phyloP scores from a whole-genome alignment of 176 grass and related monocot species.

The Miscanthus lutarioriparius region DNA sequence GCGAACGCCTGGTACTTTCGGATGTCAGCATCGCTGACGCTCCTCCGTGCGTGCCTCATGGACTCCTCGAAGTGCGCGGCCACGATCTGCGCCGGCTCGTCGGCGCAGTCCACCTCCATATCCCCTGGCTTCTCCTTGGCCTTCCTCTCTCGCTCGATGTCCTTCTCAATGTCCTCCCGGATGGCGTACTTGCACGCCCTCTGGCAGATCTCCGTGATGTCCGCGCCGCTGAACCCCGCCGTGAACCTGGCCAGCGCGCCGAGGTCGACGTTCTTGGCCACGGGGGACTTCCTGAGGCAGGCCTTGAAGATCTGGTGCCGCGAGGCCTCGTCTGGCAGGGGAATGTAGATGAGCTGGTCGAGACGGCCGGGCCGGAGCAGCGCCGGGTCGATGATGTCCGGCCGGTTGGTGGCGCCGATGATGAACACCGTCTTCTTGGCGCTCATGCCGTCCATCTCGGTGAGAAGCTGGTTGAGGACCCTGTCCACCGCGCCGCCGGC shows the following conservation, averaged over 20 bases:
- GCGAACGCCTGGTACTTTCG: constrained; percentile 72
- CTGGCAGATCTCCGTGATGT: constrained; percentile 67
- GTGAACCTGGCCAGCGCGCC: constrained; percentile 51
- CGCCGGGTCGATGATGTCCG: constrained; percentile 62
- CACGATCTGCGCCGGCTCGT: constrained; percentile 51
- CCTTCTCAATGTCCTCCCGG: constrained; percentile 65
- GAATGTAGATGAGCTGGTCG: constrained; percentile 71
- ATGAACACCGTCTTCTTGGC: constrained; percentile 77
- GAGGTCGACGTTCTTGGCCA: constrained; percentile 50
- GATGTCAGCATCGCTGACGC: constrained; percentile 59
- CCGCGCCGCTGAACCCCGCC: constrained; percentile 57
- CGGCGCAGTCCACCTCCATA: constrained; percentile 41
- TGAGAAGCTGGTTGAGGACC: constrained; percentile 67
- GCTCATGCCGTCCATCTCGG: constrained; percentile 73
- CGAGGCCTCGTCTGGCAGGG: constrained; percentile 58
- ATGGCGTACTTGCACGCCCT: constrained; percentile 67
- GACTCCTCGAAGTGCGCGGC: constrained; percentile 63
- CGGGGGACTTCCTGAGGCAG: constrained; percentile 50
- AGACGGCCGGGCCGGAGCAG: constrained; percentile 64
- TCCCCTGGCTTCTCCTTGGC: constrained; percentile 20
- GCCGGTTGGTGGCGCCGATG: constrained; percentile 65
- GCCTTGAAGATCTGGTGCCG: constrained; percentile 57
- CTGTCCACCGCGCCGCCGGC: constrained; percentile 50
- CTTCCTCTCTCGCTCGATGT: constrained; percentile 43
- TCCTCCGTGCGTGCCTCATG: constrained; percentile 56